A percentile compares a stretch with the other conserved stretches of the same genome.
Evolutionary conservation across 2,329 filamentous ascomycete genomes (phyloP).

Genomic region (Tolypocladium sp.): DNA sequence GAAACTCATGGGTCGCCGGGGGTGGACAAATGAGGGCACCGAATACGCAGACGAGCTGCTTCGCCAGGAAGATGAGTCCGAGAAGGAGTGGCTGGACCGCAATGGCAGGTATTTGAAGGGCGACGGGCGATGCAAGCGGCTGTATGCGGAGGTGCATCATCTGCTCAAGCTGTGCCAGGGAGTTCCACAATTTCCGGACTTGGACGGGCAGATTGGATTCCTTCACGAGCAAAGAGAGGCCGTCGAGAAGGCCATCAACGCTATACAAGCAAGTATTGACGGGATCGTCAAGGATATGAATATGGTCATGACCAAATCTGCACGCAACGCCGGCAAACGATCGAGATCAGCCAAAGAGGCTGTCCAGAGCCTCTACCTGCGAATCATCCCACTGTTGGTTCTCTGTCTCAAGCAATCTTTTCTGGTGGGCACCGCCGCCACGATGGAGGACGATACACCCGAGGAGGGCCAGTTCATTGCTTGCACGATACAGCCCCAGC

Average conservation of each 20-base stretch:
- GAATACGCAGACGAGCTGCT: background rate
- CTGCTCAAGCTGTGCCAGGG: background rate
- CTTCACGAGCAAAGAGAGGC: background rate
- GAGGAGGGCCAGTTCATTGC: slow-evolving; percentile 2
- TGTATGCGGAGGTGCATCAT: background rate
- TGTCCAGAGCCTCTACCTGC: slow-evolving; percentile 6
- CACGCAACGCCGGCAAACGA: background rate
- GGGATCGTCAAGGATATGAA: background rate
- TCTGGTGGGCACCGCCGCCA: slow-evolving; percentile 9
- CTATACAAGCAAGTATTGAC: background rate
- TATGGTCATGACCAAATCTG: background rate
- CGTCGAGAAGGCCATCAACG: background rate
- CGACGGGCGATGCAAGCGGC: background rate
- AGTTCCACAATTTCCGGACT: background rate
- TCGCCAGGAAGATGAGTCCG: background rate
- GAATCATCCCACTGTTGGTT: slow-evolving; percentile 16
- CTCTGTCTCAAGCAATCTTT: slow-evolving; percentile 11
- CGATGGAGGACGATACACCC: background rate
- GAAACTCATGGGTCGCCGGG: background rate
- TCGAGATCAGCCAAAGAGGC: background rate
- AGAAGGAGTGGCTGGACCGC: background rate
- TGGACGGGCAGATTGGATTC: background rate
- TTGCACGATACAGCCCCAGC: slow-evolving; percentile 4
- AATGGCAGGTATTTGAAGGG: background rate
- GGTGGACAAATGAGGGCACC: background rate